These are phyloP conservation scores for Sporothrix luriei DNA, from an alignment of 2,329 filamentous ascomycete genomes.

Conservation along the genomic window DNA sequence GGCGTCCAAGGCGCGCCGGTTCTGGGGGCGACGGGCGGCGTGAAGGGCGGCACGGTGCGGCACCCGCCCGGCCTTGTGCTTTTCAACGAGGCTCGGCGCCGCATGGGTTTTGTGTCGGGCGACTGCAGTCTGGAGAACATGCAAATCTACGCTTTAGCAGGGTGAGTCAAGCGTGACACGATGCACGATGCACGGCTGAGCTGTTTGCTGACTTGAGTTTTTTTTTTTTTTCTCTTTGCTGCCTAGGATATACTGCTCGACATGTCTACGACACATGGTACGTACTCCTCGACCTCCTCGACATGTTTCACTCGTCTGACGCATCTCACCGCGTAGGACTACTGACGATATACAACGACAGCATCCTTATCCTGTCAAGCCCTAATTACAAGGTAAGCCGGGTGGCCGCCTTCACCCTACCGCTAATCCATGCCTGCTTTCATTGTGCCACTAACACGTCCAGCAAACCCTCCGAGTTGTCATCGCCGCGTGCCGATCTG, in stretches of 20 bases:
- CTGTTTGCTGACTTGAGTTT: background rate
- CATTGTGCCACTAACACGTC: background rate
- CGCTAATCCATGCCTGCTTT: background rate
- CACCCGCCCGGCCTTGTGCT: conserved; percentile 60
- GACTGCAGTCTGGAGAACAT: conserved; percentile 61
- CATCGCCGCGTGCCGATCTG: conserved; percentile 53
- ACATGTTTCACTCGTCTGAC: no score
- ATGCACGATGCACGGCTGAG: background rate
- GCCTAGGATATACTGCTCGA: conserved; percentile 55
- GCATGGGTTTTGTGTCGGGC: conserved; percentile 60
- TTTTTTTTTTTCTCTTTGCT: background rate
- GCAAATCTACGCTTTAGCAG: conserved; percentile 60
- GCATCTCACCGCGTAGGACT: conserved; percentile 50
- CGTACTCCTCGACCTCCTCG: background rate
- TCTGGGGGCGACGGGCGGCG: conserved; percentile 52
- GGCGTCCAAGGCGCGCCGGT: conserved; percentile 53
- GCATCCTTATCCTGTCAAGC: conserved; percentile 62
- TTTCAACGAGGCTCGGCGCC: conserved; percentile 64
- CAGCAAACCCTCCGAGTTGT: conserved; percentile 51
- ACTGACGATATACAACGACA: conserved; percentile 60
- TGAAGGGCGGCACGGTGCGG: conserved; percentile 54
- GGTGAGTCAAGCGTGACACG: conserved; percentile 44
- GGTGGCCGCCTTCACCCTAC: no score
- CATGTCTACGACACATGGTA: conserved; percentile 56
- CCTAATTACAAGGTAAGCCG: conserved; percentile 54